These are phyloP conservation scores for Hyaloperonospora arabidopsidis DNA, from an alignment of 352 stramenopile species.

Conservation along the genomic window DNA sequence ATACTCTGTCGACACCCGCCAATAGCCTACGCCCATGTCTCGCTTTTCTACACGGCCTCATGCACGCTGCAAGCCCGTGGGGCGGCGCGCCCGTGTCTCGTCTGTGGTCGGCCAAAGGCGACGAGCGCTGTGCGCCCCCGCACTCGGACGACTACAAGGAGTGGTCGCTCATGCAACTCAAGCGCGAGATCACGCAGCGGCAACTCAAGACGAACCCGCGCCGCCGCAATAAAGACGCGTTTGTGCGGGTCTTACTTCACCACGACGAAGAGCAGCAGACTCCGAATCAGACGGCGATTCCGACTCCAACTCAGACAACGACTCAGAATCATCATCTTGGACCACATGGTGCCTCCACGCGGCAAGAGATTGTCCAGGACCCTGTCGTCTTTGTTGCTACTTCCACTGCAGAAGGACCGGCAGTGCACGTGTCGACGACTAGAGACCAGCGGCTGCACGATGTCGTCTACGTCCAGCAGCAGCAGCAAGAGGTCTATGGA, in stretches of 20 bases:
- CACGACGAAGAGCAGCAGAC: conserved; percentile 19
- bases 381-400: conserved; percentile 18
- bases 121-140: conserved; percentile 34
- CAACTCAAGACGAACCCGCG: conserved; percentile 40
- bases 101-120: conserved; percentile 38
- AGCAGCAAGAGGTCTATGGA: conserved; percentile 13
- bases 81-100: conserved; percentile 26
- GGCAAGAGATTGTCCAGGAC: conserved; percentile 9
- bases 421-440: conserved; percentile 11
- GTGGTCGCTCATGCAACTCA: conserved; percentile 45
- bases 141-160: conserved; percentile 49
- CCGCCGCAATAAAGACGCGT: conserved; percentile 39
- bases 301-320: not conserved
- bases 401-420: conserved; percentile 16
- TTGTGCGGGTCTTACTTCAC: conserved; percentile 30
- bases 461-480: not conserved
- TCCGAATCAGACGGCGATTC: not conserved
- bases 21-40: too few relatives aligned
- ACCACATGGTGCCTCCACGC: too few relatives aligned
- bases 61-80: conserved; percentile 6
- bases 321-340: too few relatives aligned
- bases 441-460: conserved; percentile 16
- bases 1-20: too few relatives aligned
- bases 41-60: too few relatives aligned
- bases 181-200: conserved; percentile 46